Conservation (phyloP, 768 basidiomycete species). For the Leccinum rimulosum region DNA sequence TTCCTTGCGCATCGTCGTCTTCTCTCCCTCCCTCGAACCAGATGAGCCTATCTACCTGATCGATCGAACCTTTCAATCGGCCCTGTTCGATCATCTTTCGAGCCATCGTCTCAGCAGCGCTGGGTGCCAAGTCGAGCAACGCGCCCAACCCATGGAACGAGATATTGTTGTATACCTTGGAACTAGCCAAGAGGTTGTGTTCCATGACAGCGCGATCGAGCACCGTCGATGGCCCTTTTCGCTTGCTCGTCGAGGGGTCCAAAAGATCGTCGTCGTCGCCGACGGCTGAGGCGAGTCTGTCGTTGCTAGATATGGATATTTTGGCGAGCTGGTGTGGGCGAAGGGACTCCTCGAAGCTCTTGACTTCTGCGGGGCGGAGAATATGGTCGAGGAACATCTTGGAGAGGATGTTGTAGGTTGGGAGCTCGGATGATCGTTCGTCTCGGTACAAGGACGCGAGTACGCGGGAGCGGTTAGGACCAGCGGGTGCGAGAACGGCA, state of each 20-base stretch:
- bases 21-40: conserved; percentile 88
- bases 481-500: conserved; percentile 94
- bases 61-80: conserved; percentile 87
- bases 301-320: conserved; percentile 80
- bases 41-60: conserved; percentile 93
- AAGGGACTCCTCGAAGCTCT: conserved; percentile 83
- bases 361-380: conserved; percentile 83
- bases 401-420: conserved; percentile 85
- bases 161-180: conserved; percentile 97
- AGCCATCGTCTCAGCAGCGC: conserved; percentile 96
- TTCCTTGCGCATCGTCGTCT: conserved; percentile 90
- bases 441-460: conserved; percentile 93
- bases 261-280: conserved; percentile 54
- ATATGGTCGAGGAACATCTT: conserved; percentile 99
- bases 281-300: conserved; percentile 67
- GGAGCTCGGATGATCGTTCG: conserved; percentile 78
- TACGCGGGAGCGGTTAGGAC: conserved; percentile 91
- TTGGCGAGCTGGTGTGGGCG: conserved; percentile 94
- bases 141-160: conserved; percentile 92
- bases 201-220: conserved; percentile 98
- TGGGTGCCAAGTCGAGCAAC: conserved; percentile 83
- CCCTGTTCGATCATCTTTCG: conserved; percentile 99
- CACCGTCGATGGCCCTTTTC: conserved; percentile 92
- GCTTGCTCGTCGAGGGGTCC: conserved; percentile 63
- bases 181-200: conserved; percentile 95